A percentile compares a stretch with the other conserved stretches of the same genome.
These are phyloP conservation scores for Tricholoma furcatifolium DNA, from an alignment of 768 basidiomycete species.

Conservation along the genomic window DNA sequence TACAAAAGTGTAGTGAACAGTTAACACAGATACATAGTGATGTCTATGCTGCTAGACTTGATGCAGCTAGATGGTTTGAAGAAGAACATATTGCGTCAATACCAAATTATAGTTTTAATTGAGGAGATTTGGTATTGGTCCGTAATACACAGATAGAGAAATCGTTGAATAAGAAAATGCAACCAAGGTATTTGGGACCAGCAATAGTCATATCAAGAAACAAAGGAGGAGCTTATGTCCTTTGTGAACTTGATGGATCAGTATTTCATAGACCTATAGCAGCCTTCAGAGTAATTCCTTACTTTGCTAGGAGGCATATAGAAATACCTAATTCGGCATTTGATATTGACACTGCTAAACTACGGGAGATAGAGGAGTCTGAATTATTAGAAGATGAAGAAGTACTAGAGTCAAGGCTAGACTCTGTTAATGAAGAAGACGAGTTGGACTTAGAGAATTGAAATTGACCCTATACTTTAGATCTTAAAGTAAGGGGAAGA, in stretches of 20 bases:
- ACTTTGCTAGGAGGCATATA: no score
- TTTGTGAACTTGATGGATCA: background rate
- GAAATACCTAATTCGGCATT: no score
- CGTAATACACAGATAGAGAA: constrained; percentile 26
- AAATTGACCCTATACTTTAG: no score
- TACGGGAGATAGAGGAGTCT: no score
- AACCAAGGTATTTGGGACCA: background rate
- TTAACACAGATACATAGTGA: background rate
- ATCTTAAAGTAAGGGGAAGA: no score
- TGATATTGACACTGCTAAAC: no score
- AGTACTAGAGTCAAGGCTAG: no score
- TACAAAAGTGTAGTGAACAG: background rate
- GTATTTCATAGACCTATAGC: no score
- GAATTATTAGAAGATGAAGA: no score
- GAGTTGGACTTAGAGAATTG: no score
- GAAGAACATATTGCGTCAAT: constrained; percentile 20
- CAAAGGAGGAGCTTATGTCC: background rate
- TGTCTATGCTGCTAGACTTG: background rate
- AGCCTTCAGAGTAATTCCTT: no score
- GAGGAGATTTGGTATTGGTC: constrained; percentile 33
- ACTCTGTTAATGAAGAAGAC: no score
- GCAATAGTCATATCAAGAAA: background rate
- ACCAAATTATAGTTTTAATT: constrained; percentile 24
- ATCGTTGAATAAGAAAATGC: background rate
- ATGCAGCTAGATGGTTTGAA: constrained; percentile 15